Base-by-base conservation (phyloP, 768 basidiomycete genomes). In the Boletus barrowsii region DNA sequence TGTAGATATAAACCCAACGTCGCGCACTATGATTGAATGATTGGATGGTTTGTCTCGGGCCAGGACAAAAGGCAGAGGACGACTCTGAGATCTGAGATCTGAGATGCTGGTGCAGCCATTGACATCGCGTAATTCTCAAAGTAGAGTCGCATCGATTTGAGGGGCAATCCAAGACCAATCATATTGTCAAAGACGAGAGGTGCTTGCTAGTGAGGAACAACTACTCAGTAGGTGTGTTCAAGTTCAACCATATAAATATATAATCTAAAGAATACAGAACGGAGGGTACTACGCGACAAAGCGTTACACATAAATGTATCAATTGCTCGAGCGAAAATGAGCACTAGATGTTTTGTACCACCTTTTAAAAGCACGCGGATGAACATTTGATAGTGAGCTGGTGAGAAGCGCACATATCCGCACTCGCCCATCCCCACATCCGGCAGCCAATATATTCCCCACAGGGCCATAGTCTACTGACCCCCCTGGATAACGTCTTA, bases 1-100 rank as follows among this genome's bases (percentile, higher is more conserved):
- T n/a, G n/a, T n/a, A n/a, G n/a, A n/a, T n/a, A n/a, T n/a, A 80
- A 84, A 58, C 67, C 81, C 49, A 90, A 89, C 59, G 91, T 96
- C 62, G 82, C 81, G 11, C 83, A 88, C 62, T 98, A 80, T 5
- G 4, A 24, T 24, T 67, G 84, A 90, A 63, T 98, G 84, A 83
- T 95, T 94, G 8, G 76, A 82, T 60, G 95, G 95, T 4, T 64
- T 56, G 24, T 70, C 68, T 42, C 68, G 68, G 68, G 59, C 33
- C n/a, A 41, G 49, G 49, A 39, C 46, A n/a, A 26, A 48, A 24
- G 56, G 53, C 22, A 36, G 49, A 22, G 43, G 53, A 22, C 49
- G n/a, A n/a, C n/a, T n/a, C n/a, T n/a, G n/a, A n/a, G n/a, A n/a
- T 15, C 24, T 43, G 37, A 53, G 33, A 43, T 24, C 24, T 24